Evolutionary conservation across 495 filamentous ascomycete species (phyloP).

Genomic region (Neurospora africana): DNA sequence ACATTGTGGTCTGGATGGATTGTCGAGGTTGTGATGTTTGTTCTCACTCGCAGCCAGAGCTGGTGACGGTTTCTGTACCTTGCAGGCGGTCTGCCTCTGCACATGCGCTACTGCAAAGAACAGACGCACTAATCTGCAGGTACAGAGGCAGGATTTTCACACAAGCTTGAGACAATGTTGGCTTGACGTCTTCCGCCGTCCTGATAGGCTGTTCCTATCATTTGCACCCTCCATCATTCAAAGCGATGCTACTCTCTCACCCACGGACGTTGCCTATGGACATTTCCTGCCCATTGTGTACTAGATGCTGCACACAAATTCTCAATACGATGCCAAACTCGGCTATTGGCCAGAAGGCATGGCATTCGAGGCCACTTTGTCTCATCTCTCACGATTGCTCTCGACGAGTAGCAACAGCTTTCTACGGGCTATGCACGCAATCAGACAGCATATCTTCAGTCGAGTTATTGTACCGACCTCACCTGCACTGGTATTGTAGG

Average conservation of each 20-base stretch:
- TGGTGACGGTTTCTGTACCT: background rate
- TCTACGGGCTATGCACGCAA: background rate
- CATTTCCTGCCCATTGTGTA: background rate
- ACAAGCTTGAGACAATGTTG: background rate
- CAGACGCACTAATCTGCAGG: background rate
- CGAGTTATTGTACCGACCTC: background rate
- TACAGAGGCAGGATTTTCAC: background rate
- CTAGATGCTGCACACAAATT: background rate
- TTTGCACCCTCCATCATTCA: background rate
- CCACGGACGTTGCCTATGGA: background rate
- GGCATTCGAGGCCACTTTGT: background rate
- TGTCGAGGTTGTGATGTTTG: background rate
- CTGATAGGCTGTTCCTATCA: background rate
- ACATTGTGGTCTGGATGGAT: background rate
- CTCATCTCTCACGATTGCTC: background rate
- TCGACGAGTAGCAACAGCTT: background rate
- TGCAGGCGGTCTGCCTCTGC: background rate
- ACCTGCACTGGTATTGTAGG: background rate
- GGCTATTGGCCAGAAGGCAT: background rate
- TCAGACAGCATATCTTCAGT: background rate
- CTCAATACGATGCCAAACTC: background rate
- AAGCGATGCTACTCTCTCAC: background rate
- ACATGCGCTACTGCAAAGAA: background rate
- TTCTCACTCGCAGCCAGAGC: background rate
- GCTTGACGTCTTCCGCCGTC: background rate